phyloP scores from a whole-genome alignment of 2,329 filamentous ascomycete genomes.

The Rutstroemia sydowiana region DNA sequence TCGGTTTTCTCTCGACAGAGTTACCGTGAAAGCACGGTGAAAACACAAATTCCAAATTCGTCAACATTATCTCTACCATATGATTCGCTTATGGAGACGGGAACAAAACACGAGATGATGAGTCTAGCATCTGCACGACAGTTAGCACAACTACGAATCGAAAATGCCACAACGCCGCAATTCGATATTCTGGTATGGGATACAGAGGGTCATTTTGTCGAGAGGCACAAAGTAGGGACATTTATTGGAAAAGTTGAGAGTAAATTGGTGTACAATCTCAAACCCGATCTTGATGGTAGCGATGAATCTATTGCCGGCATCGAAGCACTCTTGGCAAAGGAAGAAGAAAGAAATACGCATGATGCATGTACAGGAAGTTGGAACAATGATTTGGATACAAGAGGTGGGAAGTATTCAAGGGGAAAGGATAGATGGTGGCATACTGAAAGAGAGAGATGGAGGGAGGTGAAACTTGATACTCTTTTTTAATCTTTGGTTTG shows the following conservation, averaged over 20 bases:
- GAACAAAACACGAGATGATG: constrained; percentile 1
- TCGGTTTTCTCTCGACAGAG: constrained; percentile 7
- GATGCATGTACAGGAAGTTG: constrained; percentile 24
- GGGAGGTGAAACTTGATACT: constrained; percentile 18
- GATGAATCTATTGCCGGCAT: constrained; percentile 49
- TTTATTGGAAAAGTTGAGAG: constrained; percentile 56
- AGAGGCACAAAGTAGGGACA: constrained; percentile 48
- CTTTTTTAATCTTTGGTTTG: constrained; percentile 15
- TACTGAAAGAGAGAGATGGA: constrained; percentile 26
- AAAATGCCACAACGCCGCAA: constrained; percentile 46
- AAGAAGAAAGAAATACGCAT: constrained; percentile 18
- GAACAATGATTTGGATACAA: constrained; percentile 10
- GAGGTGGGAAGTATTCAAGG: constrained; percentile 13
- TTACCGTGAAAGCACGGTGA: constrained; percentile 1
- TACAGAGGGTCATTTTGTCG: constrained; percentile 39
- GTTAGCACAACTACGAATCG: constrained; percentile 58
- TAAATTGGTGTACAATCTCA: constrained; percentile 52
- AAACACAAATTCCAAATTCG: background rate
- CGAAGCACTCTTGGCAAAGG: constrained; percentile 38
- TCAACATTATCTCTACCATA: constrained; percentile 1
- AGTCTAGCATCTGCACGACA: constrained; percentile 44
- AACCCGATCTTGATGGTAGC: constrained; percentile 43
- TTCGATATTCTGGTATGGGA: constrained; percentile 51
- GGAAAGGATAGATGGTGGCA: constrained; percentile 27
- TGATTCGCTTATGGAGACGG: constrained; percentile 2